These are phyloP conservation scores for Populus alba DNA, from an alignment of 345 rosid species.

Conservation along the genomic window DNA sequence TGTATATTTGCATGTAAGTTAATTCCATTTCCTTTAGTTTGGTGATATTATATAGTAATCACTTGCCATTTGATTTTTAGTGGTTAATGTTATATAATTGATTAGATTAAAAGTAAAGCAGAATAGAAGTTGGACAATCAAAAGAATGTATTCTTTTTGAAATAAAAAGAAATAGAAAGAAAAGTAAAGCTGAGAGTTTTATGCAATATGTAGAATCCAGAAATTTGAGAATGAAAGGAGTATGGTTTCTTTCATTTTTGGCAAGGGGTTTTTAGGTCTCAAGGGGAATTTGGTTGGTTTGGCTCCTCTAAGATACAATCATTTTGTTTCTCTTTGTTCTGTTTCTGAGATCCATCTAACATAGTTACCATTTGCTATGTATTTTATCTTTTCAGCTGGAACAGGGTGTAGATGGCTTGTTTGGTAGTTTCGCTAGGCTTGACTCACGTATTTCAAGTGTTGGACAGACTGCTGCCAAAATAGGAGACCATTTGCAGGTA, in stretches of 20 bases:
- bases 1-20: neutral
- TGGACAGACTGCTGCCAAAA: constrained; percentile 99
- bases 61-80: neutral
- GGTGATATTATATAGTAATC: neutral
- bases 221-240: too few relatives aligned
- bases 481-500: constrained; percentile 99
- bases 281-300: neutral
- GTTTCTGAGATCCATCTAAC: neutral
- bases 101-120: neutral
- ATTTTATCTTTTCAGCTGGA: constrained; percentile 55
- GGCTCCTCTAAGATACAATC: neutral
- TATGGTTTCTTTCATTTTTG: neutral
- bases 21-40: neutral
- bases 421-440: constrained; percentile 85
- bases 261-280: neutral
- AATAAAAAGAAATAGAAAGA: neutral
- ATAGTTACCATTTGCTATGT: neutral
- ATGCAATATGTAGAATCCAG: too few relatives aligned
- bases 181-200: neutral
- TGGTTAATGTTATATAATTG: neutral
- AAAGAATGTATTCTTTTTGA: neutral
- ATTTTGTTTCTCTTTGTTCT: neutral
- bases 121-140: neutral
- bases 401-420: constrained; percentile 91
- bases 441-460: constrained; percentile 95